These are phyloP conservation scores for Gomphus sp. DNA, from an alignment of 1,284 basidiomycete species.

Conservation along the genomic window DNA sequence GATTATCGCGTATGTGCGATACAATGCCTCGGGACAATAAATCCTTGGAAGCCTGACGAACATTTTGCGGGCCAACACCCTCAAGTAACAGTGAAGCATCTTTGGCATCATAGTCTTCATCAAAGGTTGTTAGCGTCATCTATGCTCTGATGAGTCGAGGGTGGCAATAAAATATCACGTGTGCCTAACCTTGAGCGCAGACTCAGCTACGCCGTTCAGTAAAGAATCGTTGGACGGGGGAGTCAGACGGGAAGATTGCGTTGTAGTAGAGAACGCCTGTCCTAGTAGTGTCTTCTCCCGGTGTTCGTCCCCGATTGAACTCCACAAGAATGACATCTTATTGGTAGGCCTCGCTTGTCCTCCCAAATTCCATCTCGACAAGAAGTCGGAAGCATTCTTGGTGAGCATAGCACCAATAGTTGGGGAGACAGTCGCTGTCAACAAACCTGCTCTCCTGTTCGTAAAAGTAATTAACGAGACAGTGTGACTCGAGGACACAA, in stretches of 20 bases:
- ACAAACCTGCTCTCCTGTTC: slow-evolving; percentile 1
- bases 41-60: slow-evolving; percentile 45
- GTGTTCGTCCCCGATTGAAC: slow-evolving; percentile 55
- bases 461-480: not conserved
- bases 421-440: slow-evolving; percentile 22
- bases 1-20: slow-evolving; percentile 34
- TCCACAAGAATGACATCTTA: slow-evolving; percentile 69
- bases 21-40: slow-evolving; percentile 53
- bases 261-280: slow-evolving; percentile 40
- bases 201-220: slow-evolving; percentile 43
- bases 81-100: slow-evolving; percentile 47
- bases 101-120: slow-evolving; percentile 53
- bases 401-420: slow-evolving; percentile 31
- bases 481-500: not conserved
- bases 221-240: not conserved
- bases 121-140: slow-evolving; percentile 71
- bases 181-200: slow-evolving; percentile 54
- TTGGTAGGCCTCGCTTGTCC: slow-evolving; percentile 35
- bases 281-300: slow-evolving; percentile 61
- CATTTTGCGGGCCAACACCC: slow-evolving; percentile 40
- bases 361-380: slow-evolving; percentile 37
- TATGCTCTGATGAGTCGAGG: slow-evolving; percentile 19
- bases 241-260: slow-evolving; percentile 23
- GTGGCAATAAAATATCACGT: not conserved
- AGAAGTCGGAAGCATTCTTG: slow-evolving; percentile 36